Evolutionary conservation across 2,329 filamentous ascomycete species (phyloP), one percentile per base, ranked within the genome.

Genomic region (Claviceps digitariae): DNA sequence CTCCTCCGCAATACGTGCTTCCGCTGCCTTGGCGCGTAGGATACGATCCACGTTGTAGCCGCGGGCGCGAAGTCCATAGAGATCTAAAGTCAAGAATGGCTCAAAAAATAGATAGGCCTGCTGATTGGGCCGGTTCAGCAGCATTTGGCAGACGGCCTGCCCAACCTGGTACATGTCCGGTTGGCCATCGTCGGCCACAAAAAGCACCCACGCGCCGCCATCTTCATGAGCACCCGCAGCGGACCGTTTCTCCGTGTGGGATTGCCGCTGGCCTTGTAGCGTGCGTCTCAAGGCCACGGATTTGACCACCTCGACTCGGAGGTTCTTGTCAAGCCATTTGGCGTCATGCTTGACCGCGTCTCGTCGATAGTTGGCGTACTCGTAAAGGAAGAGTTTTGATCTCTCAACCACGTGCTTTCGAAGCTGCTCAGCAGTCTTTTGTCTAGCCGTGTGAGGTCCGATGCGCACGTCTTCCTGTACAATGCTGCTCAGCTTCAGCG

Each of bases 31-130:
- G 52, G 85, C 85, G 40, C 88, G 82, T 23, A 98, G 75, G 57
- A 98, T 97, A 50, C 93, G 85, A 63, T 96, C 89, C 41, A 98
- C 93, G 60, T 98, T 97, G 74, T 96, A 97, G 1, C 93, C 93
- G 58, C 93, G 88, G 56, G 83, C 82, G 61, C 88, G 84, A 43
- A 98, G 72, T 51, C 90, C 84, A 48, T 86, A 79, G 25, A 98
- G 75, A 60, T 91, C 88, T 9, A 93, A 83, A 54, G 87, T 91
- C 40, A 98, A 72, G 57, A 98, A 85, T 52, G 89, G 90, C 68
- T 97, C 93, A 53, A 98, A 82, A 52, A 93, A 91, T 53, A 96
- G 78, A 52, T 88, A 89, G 2, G 91, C 90, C 63, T 94, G 87
- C 62, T 95, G 87, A 58, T 87, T 91, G 8, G 91, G 90, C 23